Evolutionary conservation across 2,329 filamentous ascomycete genomes (phyloP).

Genomic region (Madurella mycetomatis): DNA sequence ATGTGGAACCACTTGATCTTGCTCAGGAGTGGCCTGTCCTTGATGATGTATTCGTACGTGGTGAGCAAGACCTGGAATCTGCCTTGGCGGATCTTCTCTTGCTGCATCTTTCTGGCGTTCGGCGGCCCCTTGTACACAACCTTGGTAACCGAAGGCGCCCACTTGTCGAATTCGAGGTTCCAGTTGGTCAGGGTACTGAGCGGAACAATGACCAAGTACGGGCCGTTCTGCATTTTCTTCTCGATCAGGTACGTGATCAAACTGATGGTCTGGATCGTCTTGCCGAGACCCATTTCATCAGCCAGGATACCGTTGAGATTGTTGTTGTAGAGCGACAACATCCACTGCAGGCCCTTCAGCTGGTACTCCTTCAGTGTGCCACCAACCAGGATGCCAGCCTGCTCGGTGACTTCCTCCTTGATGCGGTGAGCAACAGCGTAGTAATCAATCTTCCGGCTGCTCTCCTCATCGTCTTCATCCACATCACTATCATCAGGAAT

Average conservation of each 20-base stretch:
- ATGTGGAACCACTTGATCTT: constrained; percentile 99
- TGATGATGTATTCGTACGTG: constrained; percentile 99
- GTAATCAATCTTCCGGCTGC: constrained; percentile 87
- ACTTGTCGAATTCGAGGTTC: constrained; percentile 98
- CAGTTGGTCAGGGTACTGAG: constrained; percentile 97
- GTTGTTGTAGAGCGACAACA: constrained; percentile 99
- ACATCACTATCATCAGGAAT: constrained; percentile 63
- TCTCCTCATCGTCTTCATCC: constrained; percentile 63
- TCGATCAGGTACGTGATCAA: constrained; percentile 96
- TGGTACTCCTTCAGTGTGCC: constrained; percentile 96
- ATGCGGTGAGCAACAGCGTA: constrained; percentile 96
- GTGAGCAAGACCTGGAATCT: constrained; percentile 95
- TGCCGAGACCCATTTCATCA: constrained; percentile 99
- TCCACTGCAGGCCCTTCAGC: constrained; percentile 97
- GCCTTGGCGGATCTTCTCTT: constrained; percentile 89
- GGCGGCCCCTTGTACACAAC: constrained; percentile 98
- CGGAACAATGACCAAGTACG: constrained; percentile 94
- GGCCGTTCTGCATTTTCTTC: constrained; percentile 84
- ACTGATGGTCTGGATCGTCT: constrained; percentile 98
- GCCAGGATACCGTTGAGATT: constrained; percentile 98
- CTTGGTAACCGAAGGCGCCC: constrained; percentile 81
- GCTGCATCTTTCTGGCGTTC: constrained; percentile 78
- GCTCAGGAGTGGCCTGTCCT: constrained; percentile 88
- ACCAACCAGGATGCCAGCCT: constrained; percentile 83
- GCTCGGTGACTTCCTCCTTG: constrained; percentile 82